phyloP scores from a whole-genome alignment of 1,284 basidiomycete species.

The Ustanciosporium gigantosporum region DNA sequence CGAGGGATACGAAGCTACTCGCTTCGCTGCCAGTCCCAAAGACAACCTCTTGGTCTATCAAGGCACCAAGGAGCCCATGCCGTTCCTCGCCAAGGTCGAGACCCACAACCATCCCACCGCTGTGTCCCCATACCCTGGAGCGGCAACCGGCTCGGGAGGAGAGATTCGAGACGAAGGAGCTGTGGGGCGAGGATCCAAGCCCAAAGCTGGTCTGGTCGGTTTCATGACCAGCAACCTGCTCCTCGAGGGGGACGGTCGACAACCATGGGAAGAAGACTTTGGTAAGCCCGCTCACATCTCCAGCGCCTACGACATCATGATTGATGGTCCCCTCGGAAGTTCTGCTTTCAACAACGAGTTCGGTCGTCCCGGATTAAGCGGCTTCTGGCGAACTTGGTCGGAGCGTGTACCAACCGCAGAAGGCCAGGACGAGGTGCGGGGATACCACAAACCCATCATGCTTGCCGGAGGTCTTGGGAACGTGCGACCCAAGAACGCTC shows the following conservation, averaged over 20 bases:
- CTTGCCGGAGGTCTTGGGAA: constrained; percentile 95
- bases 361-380: constrained; percentile 78
- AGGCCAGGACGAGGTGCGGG: constrained; percentile 70
- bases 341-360: constrained; percentile 99
- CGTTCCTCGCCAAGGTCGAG: constrained; percentile 94
- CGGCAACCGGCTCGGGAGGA: constrained; percentile 95
- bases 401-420: constrained; percentile 48
- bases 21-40: constrained; percentile 73
- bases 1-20: constrained; percentile 73
- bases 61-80: constrained; percentile 67
- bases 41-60: constrained; percentile 35
- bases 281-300: constrained; percentile 90
- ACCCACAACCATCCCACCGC: constrained; percentile 99
- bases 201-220: constrained; percentile 91
- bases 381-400: constrained; percentile 61
- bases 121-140: constrained; percentile 95
- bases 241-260: constrained; percentile 38
- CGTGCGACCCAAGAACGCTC: constrained; percentile 66
- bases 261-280: constrained; percentile 63
- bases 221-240: constrained; percentile 91
- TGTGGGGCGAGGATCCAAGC: constrained; percentile 89
- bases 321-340: constrained; percentile 90
- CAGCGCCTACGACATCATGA: constrained; percentile 92
- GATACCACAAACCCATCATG: constrained; percentile 99
- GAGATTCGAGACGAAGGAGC: constrained; percentile 98